Evolutionary conservation across 352 stramenopile species (phyloP).

Genomic region (Blastocystis sp.): DNA sequence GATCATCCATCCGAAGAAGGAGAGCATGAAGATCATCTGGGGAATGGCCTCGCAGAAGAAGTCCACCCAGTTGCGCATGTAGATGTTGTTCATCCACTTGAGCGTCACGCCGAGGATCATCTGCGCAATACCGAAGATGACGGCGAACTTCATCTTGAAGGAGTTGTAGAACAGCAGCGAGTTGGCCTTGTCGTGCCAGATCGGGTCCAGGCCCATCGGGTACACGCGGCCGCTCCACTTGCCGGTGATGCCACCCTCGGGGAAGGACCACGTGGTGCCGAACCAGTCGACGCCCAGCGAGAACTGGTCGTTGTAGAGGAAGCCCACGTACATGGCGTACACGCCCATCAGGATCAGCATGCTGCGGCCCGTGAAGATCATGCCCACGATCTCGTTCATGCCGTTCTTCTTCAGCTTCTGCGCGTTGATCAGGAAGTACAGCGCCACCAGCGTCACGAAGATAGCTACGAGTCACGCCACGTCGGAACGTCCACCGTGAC

Average conservation of each 20-base stretch:
- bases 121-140: constrained; percentile 96
- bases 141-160: constrained; percentile 99
- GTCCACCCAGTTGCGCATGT: constrained; percentile 88
- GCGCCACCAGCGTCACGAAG: constrained; percentile 86
- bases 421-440: constrained; percentile 90
- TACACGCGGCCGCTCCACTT: constrained; percentile 87
- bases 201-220: constrained; percentile 92
- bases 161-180: constrained; percentile 98
- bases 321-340: constrained; percentile 92
- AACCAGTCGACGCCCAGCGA: constrained; percentile 94
- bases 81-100: constrained; percentile 90
- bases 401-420: constrained; percentile 76
- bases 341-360: constrained; percentile 98
- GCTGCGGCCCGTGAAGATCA: constrained; percentile 79
- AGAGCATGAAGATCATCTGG: constrained; percentile 90
- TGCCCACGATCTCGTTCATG: constrained; percentile 71
- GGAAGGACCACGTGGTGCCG: constrained; percentile 86
- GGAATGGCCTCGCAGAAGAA: constrained; percentile 96
- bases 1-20: constrained; percentile 98
- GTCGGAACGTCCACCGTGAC: constrained; percentile 78
- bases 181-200: constrained; percentile 94
- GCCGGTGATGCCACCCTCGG: constrained; percentile 77
- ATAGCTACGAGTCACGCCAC: constrained; percentile 69
- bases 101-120: constrained; percentile 95
- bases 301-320: constrained; percentile 99